phyloP scores from a whole-genome alignment of 805 yeast species.

The Saccharomycopsis microspora region DNA sequence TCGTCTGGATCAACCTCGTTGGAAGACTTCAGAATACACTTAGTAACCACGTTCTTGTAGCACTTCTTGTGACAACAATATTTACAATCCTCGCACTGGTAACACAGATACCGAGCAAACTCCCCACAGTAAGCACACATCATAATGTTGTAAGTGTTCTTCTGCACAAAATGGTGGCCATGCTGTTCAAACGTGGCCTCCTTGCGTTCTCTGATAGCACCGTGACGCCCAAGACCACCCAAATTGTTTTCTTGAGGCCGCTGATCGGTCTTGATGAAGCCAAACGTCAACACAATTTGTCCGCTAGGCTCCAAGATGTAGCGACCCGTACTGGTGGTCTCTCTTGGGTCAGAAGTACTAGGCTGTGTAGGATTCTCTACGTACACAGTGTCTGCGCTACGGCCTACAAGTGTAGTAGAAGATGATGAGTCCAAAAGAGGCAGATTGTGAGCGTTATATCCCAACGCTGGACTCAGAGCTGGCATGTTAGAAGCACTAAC shows the following conservation, averaged over 20 bases:
- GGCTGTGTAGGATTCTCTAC: conserved; percentile 1
- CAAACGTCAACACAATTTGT: conserved; percentile 64
- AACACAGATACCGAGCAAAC: conserved; percentile 78
- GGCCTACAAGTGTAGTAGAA: conserved; percentile 3
- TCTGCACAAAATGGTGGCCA: conserved; percentile 95
- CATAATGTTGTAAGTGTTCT: conserved; percentile 92
- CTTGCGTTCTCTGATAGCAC: conserved; percentile 92
- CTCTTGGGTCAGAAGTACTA: conserved; percentile 7
- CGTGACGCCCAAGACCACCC: conserved; percentile 85
- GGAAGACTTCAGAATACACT: conserved; percentile 70
- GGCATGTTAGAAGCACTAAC: conserved; percentile 58
- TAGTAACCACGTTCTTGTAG: conserved; percentile 69
- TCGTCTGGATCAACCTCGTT: conserved; percentile 57
- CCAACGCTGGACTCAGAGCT: conserved; percentile 16
- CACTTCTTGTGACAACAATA: conserved; percentile 75
- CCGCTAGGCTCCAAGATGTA: conserved; percentile 91
- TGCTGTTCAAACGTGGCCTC: conserved; percentile 84
- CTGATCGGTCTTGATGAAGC: conserved; percentile 54
- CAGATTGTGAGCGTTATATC: conserved; percentile 18
- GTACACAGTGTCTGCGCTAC: conserved; percentile 1
- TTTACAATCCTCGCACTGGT: conserved; percentile 76
- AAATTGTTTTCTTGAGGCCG: conserved; percentile 18
- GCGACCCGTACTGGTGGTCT: conserved; percentile 63
- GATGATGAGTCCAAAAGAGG: conserved; percentile 15
- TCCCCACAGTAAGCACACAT: conserved; percentile 97